These are phyloP conservation scores for Vickermania spadyakhi DNA, from an alignment of 208 protist genomes.

Conservation along the genomic window DNA sequence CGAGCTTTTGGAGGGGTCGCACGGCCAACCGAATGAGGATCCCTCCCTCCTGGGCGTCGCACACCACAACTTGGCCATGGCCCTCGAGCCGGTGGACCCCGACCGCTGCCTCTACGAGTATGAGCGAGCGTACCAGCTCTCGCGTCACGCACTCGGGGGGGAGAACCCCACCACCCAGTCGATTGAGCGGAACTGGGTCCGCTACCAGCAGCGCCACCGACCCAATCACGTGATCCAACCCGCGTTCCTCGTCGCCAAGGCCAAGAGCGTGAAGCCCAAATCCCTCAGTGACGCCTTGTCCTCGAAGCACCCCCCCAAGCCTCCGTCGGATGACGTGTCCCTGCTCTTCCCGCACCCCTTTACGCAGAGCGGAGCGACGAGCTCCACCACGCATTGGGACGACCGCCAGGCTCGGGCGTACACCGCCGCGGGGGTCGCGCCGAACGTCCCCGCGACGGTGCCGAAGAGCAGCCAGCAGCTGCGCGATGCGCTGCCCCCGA, in stretches of 20 bases:
- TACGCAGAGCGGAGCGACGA: background rate
- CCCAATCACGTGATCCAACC: slow-evolving; percentile 1
- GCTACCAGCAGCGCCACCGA: slow-evolving; percentile 26
- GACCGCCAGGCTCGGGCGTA: slow-evolving; percentile 1
- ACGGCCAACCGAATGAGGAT: slow-evolving; percentile 27
- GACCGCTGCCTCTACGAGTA: slow-evolving; percentile 64
- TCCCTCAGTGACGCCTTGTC: slow-evolving; percentile 2
- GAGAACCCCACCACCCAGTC: slow-evolving; percentile 43
- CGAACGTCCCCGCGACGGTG: background rate
- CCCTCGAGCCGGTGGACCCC: slow-evolving; percentile 65
- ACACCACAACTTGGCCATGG: slow-evolving; percentile 89
- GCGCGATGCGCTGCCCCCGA: background rate
- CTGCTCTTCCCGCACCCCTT: slow-evolving; percentile 80
- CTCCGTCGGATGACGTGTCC: slow-evolving; percentile 7
- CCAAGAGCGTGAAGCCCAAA: slow-evolving; percentile 2
- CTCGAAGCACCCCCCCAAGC: background rate
- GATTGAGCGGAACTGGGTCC: slow-evolving; percentile 65
- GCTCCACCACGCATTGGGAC: background rate
- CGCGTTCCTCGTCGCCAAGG: background rate
- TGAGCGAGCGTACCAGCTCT: slow-evolving; percentile 35
- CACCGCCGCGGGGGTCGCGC: slow-evolving; percentile 3
- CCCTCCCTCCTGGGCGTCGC: slow-evolving; percentile 75
- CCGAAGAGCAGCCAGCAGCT: slow-evolving; percentile 1
- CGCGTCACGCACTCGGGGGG: slow-evolving; percentile 28
- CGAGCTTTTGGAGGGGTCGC: slow-evolving; percentile 42